A percentile compares a stretch with the other conserved stretches of the same genome.
Evolutionary conservation across 2,329 filamentous ascomycete species (phyloP).

Genomic region (Aspergillus ochraceoroseus): DNA sequence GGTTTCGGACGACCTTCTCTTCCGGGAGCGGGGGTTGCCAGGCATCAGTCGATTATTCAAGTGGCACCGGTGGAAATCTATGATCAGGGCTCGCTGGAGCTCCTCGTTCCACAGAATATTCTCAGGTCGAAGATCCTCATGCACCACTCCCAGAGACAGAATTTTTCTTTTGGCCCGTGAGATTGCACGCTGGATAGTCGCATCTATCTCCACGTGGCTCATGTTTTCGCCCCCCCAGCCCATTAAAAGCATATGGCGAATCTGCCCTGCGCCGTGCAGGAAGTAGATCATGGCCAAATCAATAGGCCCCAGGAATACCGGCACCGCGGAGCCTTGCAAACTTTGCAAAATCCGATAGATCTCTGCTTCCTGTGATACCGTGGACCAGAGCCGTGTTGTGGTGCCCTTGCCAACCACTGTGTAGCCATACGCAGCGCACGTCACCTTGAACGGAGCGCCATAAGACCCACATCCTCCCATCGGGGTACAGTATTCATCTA

Average conservation of each 20-base stretch:
- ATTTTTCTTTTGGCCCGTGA: too few species aligned
- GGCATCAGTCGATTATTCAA: too few species aligned
- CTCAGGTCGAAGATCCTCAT: neutral
- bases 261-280: slow-evolving; percentile 22
- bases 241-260: neutral
- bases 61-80: slow-evolving; percentile 2
- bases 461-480: slow-evolving; percentile 23
- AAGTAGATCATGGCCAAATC: slow-evolving; percentile 27
- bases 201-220: neutral
- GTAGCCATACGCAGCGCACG: slow-evolving; percentile 24
- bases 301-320: slow-evolving; percentile 28
- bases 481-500: slow-evolving; percentile 26
- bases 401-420: slow-evolving; percentile 32
- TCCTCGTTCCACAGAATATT: slow-evolving; percentile 1
- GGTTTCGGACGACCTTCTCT: too few species aligned
- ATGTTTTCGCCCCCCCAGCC: neutral
- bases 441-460: slow-evolving; percentile 29
- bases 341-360: slow-evolving; percentile 24
- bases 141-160: neutral
- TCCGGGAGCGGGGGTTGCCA: too few species aligned
- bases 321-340: slow-evolving; percentile 27
- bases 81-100: neutral
- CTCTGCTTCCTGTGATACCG: slow-evolving; percentile 25
- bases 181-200: neutral
- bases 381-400: slow-evolving; percentile 23